These are phyloP conservation scores for Solanum virginianum DNA, from an alignment of 257 asterid genomes.

Conservation along the genomic window DNA sequence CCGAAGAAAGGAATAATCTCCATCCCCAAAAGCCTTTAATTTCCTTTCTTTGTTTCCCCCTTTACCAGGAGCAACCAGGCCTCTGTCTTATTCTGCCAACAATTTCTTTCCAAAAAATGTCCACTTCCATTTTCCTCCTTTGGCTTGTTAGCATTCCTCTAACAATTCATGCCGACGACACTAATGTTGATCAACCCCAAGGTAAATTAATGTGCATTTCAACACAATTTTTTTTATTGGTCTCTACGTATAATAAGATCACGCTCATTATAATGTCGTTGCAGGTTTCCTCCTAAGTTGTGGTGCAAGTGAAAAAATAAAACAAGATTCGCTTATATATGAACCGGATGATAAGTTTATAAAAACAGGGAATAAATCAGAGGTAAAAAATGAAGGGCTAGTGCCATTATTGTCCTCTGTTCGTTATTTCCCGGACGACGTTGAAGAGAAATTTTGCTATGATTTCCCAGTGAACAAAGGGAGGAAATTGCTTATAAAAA, in stretches of 20 bases:
- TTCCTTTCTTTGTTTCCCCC: neutral
- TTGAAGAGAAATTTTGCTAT: slow-evolving; percentile 51
- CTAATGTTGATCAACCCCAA: slow-evolving; percentile 9
- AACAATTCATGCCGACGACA: slow-evolving; percentile 44
- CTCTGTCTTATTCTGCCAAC: slow-evolving; percentile 8
- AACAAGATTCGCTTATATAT: slow-evolving; percentile 39
- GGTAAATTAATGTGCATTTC: neutral
- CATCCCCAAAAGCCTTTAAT: slow-evolving; percentile 8
- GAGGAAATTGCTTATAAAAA: slow-evolving; percentile 43
- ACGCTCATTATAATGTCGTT: neutral
- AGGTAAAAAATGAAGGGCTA: slow-evolving; percentile 27
- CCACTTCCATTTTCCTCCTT: slow-evolving; percentile 66
- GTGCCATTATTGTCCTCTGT: slow-evolving; percentile 38
- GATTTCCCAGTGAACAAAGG: slow-evolving; percentile 45
- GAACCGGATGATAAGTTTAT: slow-evolving; percentile 40
- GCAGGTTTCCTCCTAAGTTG: slow-evolving; percentile 59
- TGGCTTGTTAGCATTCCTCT: slow-evolving; percentile 65
- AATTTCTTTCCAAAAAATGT: slow-evolving; percentile 30
- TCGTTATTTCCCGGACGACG: slow-evolving; percentile 44
- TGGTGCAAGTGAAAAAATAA: slow-evolving; percentile 32
- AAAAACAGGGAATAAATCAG: slow-evolving; percentile 40
- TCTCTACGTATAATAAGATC: neutral
- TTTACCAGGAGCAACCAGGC: neutral
- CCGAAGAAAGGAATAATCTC: neutral
- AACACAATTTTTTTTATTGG: too few species aligned